Evolutionary conservation across 345 rosid species (phyloP).

Genomic region (Limnanthes douglasii): DNA sequence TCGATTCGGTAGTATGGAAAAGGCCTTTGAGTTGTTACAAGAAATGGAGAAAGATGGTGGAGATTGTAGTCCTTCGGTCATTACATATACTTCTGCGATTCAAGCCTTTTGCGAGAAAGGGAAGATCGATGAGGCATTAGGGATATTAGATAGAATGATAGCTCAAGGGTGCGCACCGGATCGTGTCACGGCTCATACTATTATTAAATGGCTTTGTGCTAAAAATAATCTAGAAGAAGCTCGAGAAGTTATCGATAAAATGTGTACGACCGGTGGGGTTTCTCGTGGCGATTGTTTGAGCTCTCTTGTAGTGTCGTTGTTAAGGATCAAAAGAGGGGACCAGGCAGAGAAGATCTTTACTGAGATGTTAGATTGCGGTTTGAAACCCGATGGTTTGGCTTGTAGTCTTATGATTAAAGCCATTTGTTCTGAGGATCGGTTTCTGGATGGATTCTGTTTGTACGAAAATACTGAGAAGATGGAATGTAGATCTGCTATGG

Average conservation of each 20-base stretch:
- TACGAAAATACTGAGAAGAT: constrained; percentile 35
- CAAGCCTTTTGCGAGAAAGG: constrained; percentile 51
- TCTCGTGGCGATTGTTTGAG: constrained; percentile 53
- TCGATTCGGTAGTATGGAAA: constrained; percentile 32
- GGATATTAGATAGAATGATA: constrained; percentile 57
- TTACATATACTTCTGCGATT: constrained; percentile 57
- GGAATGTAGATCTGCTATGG: constrained; percentile 28
- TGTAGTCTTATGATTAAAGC: constrained; percentile 49
- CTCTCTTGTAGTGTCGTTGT: constrained; percentile 37
- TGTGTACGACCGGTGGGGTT: constrained; percentile 34
- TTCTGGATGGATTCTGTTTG: constrained; percentile 42
- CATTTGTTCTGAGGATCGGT: constrained; percentile 31
- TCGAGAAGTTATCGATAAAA: constrained; percentile 36
- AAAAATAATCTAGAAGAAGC: constrained; percentile 32
- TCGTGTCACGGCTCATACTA: constrained; percentile 46
- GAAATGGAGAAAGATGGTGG: constrained; percentile 62
- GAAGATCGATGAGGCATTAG: constrained; percentile 32
- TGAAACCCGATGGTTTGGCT: constrained; percentile 56
- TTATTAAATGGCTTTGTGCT: constrained; percentile 46
- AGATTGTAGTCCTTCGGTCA: constrained; percentile 40
- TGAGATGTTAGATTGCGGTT: constrained; percentile 26
- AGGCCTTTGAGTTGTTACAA: constrained; percentile 39
- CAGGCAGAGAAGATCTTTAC: constrained; percentile 52
- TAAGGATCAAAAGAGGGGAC: constrained; percentile 25
- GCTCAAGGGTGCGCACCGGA: constrained; percentile 45